These are phyloP conservation scores for Diophrys sp. DNA, from an alignment of 73 alveolate genomes.

Conservation along the genomic window DNA sequence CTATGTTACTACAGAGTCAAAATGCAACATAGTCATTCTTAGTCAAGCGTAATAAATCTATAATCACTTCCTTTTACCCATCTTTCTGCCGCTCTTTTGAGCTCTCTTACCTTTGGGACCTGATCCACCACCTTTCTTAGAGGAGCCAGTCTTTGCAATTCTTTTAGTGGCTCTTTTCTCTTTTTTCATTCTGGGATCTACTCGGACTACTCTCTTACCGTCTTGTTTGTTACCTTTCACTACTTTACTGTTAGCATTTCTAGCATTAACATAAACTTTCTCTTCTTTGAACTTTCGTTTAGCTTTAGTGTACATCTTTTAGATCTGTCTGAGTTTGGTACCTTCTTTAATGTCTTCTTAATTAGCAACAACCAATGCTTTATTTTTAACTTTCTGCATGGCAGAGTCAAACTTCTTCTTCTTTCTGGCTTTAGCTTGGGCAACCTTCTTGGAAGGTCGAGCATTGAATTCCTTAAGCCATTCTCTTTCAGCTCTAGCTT, in stretches of 20 bases:
- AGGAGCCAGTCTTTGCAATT: too few relatives aligned
- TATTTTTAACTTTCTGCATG: conserved; percentile 81
- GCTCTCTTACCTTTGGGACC: conserved; percentile 30
- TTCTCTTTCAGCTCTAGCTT: conserved; percentile 83
- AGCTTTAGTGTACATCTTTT: conserved; percentile 85
- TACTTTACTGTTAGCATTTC: conserved; percentile 6
- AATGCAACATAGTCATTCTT: too few relatives aligned
- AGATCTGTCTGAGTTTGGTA: conserved; percentile 87
- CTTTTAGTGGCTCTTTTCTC: conserved; percentile 75
- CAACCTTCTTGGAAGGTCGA: conserved; percentile 91
- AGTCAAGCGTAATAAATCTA: too few relatives aligned
- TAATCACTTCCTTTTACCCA: not conserved
- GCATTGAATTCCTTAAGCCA: conserved; percentile 82
- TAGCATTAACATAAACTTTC: conserved; percentile 25
- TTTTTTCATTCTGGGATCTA: conserved; percentile 72
- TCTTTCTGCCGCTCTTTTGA: not conserved
- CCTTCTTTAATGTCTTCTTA: conserved; percentile 89
- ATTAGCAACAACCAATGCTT: conserved; percentile 85
- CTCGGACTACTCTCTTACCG: conserved; percentile 56
- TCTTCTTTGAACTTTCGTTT: conserved; percentile 73
- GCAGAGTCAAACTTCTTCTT: conserved; percentile 82
- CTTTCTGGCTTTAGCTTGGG: conserved; percentile 93
- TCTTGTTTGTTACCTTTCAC: conserved; percentile 35
- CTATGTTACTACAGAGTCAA: too few relatives aligned
- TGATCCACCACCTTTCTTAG: too few relatives aligned